These are phyloP conservation scores for Berberis vulgaris DNA, from an alignment of 164 flowering plant genomes.

Conservation along the genomic window DNA sequence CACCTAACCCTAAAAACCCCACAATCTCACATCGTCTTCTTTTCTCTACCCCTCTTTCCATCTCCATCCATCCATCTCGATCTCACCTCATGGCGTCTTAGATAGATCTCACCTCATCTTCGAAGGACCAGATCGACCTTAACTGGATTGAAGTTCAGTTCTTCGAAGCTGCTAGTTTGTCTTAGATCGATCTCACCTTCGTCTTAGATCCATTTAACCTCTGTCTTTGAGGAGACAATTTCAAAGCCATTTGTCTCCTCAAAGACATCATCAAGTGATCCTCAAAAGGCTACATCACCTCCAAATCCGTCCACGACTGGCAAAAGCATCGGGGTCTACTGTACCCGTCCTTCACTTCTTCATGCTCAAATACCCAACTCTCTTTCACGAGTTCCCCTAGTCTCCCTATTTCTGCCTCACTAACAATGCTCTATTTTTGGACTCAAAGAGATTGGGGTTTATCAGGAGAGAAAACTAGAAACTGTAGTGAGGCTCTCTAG, in stretches of 20 bases:
- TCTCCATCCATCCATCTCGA: no score
- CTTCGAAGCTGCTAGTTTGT: no score
- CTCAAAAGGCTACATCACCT: conserved; percentile 57
- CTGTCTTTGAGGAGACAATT: conserved; percentile 45
- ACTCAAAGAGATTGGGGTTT: conserved; percentile 39
- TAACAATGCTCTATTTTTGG: conserved; percentile 45
- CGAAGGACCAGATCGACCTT: no score
- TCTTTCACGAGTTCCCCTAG: conserved; percentile 71
- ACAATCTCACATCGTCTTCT: no score
- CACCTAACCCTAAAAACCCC: no score
- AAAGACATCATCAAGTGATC: conserved; percentile 83
- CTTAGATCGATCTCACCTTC: no score
- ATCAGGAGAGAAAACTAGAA: conserved; percentile 30
- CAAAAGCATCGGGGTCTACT: conserved; percentile 85
- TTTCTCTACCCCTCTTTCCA: no score
- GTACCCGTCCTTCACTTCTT: conserved; percentile 78
- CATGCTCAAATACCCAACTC: conserved; percentile 76
- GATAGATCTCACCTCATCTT: no score
- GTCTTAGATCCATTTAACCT: no score
- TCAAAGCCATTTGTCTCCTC: conserved; percentile 88
- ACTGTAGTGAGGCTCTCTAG: conserved; percentile 51
- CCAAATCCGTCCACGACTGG: conserved; percentile 52
- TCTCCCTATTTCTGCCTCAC: conserved; percentile 64
- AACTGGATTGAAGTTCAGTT: no score
- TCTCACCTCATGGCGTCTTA: no score